These are phyloP conservation scores for Pinus taeda DNA, from an alignment of 75 land plant genomes.

Conservation along the genomic window DNA sequence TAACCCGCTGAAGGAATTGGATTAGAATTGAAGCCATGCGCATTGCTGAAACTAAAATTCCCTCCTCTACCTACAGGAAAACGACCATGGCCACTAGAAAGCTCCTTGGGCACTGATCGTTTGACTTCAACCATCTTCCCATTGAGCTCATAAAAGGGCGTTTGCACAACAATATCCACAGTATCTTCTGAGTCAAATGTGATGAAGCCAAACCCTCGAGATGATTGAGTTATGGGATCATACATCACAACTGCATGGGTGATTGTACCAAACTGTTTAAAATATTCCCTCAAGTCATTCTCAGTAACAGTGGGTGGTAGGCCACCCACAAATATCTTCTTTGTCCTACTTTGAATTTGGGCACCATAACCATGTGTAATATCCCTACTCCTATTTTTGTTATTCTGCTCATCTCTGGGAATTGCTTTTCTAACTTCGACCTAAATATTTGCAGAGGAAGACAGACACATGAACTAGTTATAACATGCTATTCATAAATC, in stretches of 20 bases:
- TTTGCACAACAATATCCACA: conserved; percentile 75
- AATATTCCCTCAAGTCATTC: conserved; percentile 49
- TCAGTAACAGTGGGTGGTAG: conserved; percentile 45
- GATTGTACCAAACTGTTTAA: conserved; percentile 53
- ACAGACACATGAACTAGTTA: neutral
- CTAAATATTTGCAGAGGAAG: conserved; percentile 2
- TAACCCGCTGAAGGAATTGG: conserved; percentile 11
- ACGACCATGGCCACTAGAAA: conserved; percentile 47
- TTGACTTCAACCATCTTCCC: conserved; percentile 98
- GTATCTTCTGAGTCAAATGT: conserved; percentile 93
- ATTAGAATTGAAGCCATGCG: conserved; percentile 5
- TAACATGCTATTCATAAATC: conserved; percentile 7
- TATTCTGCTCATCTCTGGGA: conserved; percentile 51
- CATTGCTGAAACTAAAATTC: conserved; percentile 41
- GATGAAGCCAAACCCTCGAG: conserved; percentile 63
- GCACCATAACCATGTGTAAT: conserved; percentile 21
- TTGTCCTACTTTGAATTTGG: conserved; percentile 43
- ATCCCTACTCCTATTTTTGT: conserved; percentile 21
- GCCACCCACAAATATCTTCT: conserved; percentile 63
- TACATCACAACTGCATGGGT: conserved; percentile 55
- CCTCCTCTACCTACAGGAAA: conserved; percentile 26
- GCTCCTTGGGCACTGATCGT: conserved; percentile 87
- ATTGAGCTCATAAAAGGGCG: conserved; percentile 93
- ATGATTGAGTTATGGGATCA: conserved; percentile 51
- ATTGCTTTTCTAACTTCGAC: conserved; percentile 54